Base-by-base conservation (phyloP, 345 rosid species). In the Syzygium jambos region DNA sequence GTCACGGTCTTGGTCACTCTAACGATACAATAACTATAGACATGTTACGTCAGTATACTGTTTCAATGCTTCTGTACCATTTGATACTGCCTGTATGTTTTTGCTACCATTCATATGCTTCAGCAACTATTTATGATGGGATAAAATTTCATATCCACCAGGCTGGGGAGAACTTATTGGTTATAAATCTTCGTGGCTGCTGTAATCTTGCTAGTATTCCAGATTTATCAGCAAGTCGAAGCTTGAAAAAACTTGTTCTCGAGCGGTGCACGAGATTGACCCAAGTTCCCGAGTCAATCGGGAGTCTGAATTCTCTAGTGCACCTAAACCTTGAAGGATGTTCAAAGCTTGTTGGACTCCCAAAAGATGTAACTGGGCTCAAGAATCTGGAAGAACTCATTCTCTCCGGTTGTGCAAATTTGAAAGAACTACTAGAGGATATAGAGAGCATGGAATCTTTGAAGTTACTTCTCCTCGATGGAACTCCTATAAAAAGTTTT, bases 331-430 rank as follows among this genome's bases (percentile, higher is more conserved):
- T 94, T 87, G 80, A 85, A 57, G 77, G 65, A 14, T 94, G 96
- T 89, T 12, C 52, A 46, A 85, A 52, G 59, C 93, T 94, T 4
- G 65, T 83, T 61, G 85, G 90, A 88, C 86, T 94, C 53, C 94
- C 96, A 15, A 87, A 86, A 78, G 91, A 92, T 85, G 90, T 91
- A 54, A 87, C 90, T 10, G 95, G 95, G 78, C 87, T 92, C 86
- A 89, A 84, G 80, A 52, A 16, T 87, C 93, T 93, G 51, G 51
- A 92, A 86, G 92, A 22, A 57, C 93, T 94, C 86, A 41, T 88
- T 85, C 94, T 94, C 30, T 92, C 90, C 22, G 51, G 65, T 52
- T 94, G 94, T 88, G 56, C 12, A 52, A 89, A 88, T 27, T 86
- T 94, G 27, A 82, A 88, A 80, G 90, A 87, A 78, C 88, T 94